These are phyloP conservation scores for Iberis pinnata DNA, from an alignment of 345 rosid species.

Conservation along the genomic window DNA sequence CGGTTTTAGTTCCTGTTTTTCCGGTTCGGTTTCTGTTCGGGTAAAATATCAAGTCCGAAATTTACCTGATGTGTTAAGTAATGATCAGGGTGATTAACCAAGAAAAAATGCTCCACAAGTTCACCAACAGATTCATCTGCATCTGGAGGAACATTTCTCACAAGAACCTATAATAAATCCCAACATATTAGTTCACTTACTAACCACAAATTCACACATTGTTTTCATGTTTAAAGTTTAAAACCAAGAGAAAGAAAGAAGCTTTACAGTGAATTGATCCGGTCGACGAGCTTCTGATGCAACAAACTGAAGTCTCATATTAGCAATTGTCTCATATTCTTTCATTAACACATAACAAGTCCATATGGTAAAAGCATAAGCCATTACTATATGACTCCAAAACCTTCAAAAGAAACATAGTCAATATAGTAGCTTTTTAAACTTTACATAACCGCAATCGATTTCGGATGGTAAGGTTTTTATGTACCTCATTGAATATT, in stretches of 20 bases:
- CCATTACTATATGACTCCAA: constrained; percentile 83
- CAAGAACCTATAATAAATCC: constrained; percentile 56
- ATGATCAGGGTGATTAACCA: constrained; percentile 75
- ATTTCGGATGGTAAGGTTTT: background rate
- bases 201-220: background rate
- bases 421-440: constrained; percentile 11
- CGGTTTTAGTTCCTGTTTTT: too few species aligned
- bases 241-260: constrained; percentile 9
- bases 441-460: background rate
- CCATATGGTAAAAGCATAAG: constrained; percentile 88
- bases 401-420: constrained; percentile 39
- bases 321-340: constrained; percentile 75
- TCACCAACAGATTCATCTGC: constrained; percentile 76
- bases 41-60: background rate
- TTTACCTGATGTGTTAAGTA: constrained; percentile 63
- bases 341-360: constrained; percentile 69
- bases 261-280: constrained; percentile 78
- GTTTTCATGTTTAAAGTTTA: too few species aligned
- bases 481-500: constrained; percentile 55
- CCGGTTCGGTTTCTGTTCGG: too few species aligned
- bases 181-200: background rate
- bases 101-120: constrained; percentile 75
- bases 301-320: constrained; percentile 82
- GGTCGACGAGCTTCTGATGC: constrained; percentile 74
- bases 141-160: constrained; percentile 79